Conservation (phyloP, 805 yeast species). For the Starmerella powellii region DNA sequence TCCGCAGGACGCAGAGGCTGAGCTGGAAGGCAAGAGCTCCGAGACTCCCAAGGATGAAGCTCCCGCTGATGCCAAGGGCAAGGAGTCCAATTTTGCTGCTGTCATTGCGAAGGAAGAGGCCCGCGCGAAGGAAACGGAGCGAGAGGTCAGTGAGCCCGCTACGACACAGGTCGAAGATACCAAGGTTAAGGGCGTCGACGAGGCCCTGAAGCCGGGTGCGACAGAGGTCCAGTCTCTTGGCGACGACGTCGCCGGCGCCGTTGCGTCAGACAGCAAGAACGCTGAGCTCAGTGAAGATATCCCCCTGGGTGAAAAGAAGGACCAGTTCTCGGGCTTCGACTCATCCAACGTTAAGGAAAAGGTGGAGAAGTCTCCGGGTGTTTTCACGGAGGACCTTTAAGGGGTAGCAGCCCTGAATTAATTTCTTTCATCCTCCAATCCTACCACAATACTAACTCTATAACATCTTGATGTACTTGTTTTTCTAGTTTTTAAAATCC, state of each 20-base stretch:
- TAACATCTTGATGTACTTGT: no score
- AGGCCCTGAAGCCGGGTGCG: conserved; percentile 3
- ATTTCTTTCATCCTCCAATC: no score
- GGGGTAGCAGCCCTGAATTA: neutral
- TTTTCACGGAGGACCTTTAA: conserved; percentile 24
- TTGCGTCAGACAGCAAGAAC: conserved; percentile 6
- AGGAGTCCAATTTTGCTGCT: conserved; percentile 1
- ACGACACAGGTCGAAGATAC: neutral
- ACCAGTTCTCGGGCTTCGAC: conserved; percentile 23
- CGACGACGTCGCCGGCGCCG: conserved; percentile 15
- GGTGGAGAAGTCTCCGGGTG: conserved; percentile 17
- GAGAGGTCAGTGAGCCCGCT: no score
- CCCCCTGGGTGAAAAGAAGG: conserved; percentile 12
- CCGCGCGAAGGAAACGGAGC: no score
- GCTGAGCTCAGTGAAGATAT: conserved; percentile 9
- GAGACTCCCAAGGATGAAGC: conserved; percentile 27
- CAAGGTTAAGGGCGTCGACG: neutral
- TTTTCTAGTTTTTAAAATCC: neutral
- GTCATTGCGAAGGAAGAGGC: conserved; percentile 8
- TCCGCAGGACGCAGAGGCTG: conserved; percentile 3
- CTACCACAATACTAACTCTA: no score
- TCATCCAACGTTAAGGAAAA: conserved; percentile 22
- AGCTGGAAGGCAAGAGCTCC: neutral
- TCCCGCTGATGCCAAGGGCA: neutral
- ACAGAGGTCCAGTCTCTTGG: conserved; percentile 13